A percentile compares a stretch with the other conserved stretches of the same genome.
These are phyloP conservation scores for Chytriomyces hyalinus DNA, from an alignment of 192 early-diverging fungal species.

Conservation along the genomic window DNA sequence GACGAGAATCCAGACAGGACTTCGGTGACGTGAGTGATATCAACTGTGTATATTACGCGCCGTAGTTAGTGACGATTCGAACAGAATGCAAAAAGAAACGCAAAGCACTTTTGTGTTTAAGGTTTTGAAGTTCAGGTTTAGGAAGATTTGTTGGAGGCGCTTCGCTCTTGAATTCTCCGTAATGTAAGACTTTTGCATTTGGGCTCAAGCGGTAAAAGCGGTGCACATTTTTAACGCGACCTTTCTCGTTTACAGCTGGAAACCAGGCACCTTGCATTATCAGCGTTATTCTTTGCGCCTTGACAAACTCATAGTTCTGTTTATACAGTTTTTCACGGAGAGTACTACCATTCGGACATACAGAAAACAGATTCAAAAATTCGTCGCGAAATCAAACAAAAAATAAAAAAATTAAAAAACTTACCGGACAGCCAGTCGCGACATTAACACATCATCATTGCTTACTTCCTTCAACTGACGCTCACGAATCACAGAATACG, in stretches of 20 bases:
- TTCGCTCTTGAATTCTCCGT: slow-evolving; percentile 67
- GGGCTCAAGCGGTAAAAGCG: slow-evolving; percentile 68
- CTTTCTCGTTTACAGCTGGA: slow-evolving; percentile 55
- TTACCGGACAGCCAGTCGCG: slow-evolving; percentile 65
- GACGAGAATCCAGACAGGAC: slow-evolving; percentile 49
- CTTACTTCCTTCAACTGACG: slow-evolving; percentile 71
- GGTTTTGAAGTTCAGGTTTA: slow-evolving; percentile 45
- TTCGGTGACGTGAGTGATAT: slow-evolving; percentile 53
- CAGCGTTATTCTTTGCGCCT: slow-evolving; percentile 70
- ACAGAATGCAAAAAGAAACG: not conserved
- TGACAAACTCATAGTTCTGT: slow-evolving; percentile 72
- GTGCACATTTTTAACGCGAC: slow-evolving; percentile 38
- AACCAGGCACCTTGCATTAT: slow-evolving; percentile 73
- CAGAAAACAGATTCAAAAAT: not conserved
- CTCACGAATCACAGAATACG: slow-evolving; percentile 67
- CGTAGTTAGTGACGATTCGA: not conserved
- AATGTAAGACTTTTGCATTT: slow-evolving; percentile 65
- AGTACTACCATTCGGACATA: slow-evolving; percentile 49
- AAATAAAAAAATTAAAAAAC: not conserved
- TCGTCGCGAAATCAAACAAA: not conserved
- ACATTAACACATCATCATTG: slow-evolving; percentile 68
- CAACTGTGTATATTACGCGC: slow-evolving; percentile 43
- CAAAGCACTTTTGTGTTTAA: slow-evolving; percentile 62
- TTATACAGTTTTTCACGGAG: slow-evolving; percentile 68
- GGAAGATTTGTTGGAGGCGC: not conserved